phyloP scores from a whole-genome alignment of 1,139 yeast species.

The Candida sojae region DNA sequence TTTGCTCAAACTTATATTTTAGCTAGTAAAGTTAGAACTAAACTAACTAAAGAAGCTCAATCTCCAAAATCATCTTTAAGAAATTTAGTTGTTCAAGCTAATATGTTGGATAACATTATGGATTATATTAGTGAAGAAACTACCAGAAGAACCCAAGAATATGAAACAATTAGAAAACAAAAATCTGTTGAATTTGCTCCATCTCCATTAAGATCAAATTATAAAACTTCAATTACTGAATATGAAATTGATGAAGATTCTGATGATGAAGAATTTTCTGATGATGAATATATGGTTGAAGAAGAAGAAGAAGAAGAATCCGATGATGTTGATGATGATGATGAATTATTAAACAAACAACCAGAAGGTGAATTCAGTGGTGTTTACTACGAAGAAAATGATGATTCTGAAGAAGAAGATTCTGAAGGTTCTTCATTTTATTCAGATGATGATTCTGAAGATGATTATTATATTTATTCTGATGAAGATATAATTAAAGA shows the following conservation, averaged over 20 bases:
- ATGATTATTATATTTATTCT: slow-evolving; percentile 35
- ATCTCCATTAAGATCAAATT: slow-evolving; percentile 4
- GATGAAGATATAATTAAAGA: slow-evolving; percentile 20
- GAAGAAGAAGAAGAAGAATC: slow-evolving; percentile 11
- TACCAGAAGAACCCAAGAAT: slow-evolving; percentile 21
- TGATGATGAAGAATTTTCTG: slow-evolving; percentile 24
- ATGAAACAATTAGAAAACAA: slow-evolving; percentile 1
- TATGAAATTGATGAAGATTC: slow-evolving; percentile 38
- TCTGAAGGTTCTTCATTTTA: slow-evolving; percentile 10
- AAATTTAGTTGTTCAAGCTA: slow-evolving; percentile 72
- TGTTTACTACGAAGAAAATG: slow-evolving; percentile 7
- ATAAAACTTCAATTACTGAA: slow-evolving; percentile 30
- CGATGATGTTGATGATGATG: slow-evolving; percentile 13
- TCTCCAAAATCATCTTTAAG: slow-evolving; percentile 62
- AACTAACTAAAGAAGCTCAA: slow-evolving; percentile 67
- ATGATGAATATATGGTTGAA: slow-evolving; percentile 7
- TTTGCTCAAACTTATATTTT: slow-evolving; percentile 62
- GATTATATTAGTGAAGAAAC: slow-evolving; percentile 46
- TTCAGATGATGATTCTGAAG: slow-evolving; percentile 26
- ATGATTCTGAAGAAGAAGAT: slow-evolving; percentile 9
- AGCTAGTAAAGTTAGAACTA: slow-evolving; percentile 69
- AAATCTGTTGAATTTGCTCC: slow-evolving; percentile 4
- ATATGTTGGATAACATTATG: slow-evolving; percentile 69
- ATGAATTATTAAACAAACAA: slow-evolving; percentile 10
- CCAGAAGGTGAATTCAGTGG: neutral